A percentile compares a stretch with the other conserved stretches of the same genome.
Conservation (phyloP, 345 rosid genomes). For the Syzygium aromaticum region DNA sequence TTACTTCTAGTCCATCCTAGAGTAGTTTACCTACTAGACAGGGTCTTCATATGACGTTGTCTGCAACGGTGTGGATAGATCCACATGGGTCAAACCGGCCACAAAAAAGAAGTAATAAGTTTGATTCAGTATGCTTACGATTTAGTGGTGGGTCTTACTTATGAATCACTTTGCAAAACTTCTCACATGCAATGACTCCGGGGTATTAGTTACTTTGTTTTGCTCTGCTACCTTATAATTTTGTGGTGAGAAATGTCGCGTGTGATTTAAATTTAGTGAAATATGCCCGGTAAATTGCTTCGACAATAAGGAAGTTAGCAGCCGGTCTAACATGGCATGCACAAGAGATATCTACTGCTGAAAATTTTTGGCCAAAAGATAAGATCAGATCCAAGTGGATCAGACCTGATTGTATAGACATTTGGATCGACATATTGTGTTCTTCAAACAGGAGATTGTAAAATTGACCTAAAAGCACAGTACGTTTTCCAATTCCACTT, state of each 20-base stretch:
- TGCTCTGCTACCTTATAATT: background rate
- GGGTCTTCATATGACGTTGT: accelerated
- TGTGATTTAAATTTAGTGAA: background rate
- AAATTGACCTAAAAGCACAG: background rate
- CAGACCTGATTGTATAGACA: background rate
- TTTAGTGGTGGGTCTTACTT: no score
- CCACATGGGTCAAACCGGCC: background rate
- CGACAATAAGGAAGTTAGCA: background rate
- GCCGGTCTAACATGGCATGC: background rate
- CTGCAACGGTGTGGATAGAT: background rate
- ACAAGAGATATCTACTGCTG: background rate
- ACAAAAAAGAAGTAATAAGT: background rate
- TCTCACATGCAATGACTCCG: background rate
- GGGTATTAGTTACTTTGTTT: background rate
- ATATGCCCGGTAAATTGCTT: no score
- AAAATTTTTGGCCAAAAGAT: background rate
- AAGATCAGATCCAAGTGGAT: background rate
- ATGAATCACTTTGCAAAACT: background rate
- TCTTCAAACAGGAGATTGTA: background rate
- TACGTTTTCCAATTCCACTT: background rate
- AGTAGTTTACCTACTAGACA: background rate
- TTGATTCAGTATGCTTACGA: background rate
- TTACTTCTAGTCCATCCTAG: background rate
- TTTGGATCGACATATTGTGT: background rate
- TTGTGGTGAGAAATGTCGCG: no score